Percentiles rank a stretch among this genome's conserved stretches.
phyloP scores from a whole-genome alignment of 257 asterid genomes.

The Penstemon eatonii region DNA sequence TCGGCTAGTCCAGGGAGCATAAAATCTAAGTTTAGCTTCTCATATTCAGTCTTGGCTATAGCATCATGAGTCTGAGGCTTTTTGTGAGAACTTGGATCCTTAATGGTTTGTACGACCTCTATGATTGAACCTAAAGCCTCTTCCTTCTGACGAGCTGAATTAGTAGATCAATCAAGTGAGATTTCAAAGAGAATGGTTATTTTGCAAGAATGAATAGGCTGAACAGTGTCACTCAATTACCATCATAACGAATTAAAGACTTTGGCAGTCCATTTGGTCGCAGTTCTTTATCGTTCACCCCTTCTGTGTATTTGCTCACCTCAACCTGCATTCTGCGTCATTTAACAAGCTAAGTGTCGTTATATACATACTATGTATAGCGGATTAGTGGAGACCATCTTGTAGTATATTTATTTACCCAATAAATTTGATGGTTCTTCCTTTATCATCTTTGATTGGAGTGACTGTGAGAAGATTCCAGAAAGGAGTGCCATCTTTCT shows the following conservation, averaged over 20 bases:
- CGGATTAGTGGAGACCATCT: too few relatives aligned
- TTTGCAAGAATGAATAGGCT: slow-evolving; percentile 9
- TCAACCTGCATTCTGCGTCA: slow-evolving; percentile 95
- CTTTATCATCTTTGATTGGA: slow-evolving; percentile 88
- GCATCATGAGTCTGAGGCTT: slow-evolving; percentile 53
- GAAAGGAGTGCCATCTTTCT: slow-evolving; percentile 92
- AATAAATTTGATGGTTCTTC: slow-evolving; percentile 75
- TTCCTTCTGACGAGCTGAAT: slow-evolving; percentile 93
- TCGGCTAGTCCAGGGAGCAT: slow-evolving; percentile 37
- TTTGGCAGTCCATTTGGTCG: slow-evolving; percentile 93
- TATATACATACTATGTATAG: too few relatives aligned
- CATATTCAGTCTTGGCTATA: slow-evolving; percentile 32
- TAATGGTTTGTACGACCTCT: slow-evolving; percentile 89
- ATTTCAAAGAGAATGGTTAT: slow-evolving; percentile 21
- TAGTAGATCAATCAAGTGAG: slow-evolving; percentile 26
- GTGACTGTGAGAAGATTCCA: slow-evolving; percentile 93
- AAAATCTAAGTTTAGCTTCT: neutral
- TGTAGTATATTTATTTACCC: slow-evolving; percentile 48
- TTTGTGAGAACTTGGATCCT: slow-evolving; percentile 63
- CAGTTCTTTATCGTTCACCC: slow-evolving; percentile 66
- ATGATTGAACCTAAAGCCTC: slow-evolving; percentile 80
- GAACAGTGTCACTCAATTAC: slow-evolving; percentile 34
- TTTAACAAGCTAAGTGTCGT: too few relatives aligned
- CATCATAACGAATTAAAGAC: slow-evolving; percentile 94
- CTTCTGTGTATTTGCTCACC: slow-evolving; percentile 99